Evolutionary conservation across 768 basidiomycete genomes (phyloP).

Genomic region (Steccherinum ochraceum): DNA sequence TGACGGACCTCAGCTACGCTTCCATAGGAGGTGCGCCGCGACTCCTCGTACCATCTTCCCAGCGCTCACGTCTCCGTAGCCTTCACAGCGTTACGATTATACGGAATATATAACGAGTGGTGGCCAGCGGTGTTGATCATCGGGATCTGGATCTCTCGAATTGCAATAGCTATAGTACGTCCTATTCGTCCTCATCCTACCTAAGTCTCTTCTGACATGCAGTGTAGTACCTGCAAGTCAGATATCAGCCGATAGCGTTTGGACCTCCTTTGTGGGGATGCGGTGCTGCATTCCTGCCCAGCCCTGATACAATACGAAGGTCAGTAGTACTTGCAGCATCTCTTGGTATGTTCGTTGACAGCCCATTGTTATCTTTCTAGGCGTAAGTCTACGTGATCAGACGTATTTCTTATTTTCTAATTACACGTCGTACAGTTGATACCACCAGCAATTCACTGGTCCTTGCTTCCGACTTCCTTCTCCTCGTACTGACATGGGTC

Average conservation of each 20-base stretch:
- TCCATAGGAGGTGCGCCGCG: slow-evolving; percentile 9
- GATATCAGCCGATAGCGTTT: slow-evolving; percentile 15
- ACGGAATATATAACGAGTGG: slow-evolving; percentile 13
- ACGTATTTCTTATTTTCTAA: background rate
- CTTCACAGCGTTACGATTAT: slow-evolving; percentile 11
- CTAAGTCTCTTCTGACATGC: background rate
- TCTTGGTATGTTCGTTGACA: background rate
- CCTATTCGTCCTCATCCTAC: background rate
- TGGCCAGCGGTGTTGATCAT: slow-evolving; percentile 5
- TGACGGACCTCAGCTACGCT: slow-evolving; percentile 14
- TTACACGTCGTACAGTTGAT: background rate
- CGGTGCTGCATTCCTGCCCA: background rate
- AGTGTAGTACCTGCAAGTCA: slow-evolving; percentile 10
- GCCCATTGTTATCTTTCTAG: background rate
- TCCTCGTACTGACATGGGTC: slow-evolving; percentile 8
- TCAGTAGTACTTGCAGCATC: background rate
- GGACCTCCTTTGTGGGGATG: slow-evolving; percentile 15
- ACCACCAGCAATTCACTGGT: background rate
- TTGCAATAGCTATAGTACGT: slow-evolving; percentile 11
- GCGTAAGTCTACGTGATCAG: background rate
- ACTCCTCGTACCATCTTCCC: background rate
- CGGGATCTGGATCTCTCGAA: slow-evolving; percentile 6
- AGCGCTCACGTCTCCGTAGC: slow-evolving; percentile 4
- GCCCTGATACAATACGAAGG: background rate
- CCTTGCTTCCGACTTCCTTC: background rate